These are phyloP conservation scores for Sarocladiaceae sp. DNA, from an alignment of 2,329 filamentous ascomycete species.

Conservation along the genomic window DNA sequence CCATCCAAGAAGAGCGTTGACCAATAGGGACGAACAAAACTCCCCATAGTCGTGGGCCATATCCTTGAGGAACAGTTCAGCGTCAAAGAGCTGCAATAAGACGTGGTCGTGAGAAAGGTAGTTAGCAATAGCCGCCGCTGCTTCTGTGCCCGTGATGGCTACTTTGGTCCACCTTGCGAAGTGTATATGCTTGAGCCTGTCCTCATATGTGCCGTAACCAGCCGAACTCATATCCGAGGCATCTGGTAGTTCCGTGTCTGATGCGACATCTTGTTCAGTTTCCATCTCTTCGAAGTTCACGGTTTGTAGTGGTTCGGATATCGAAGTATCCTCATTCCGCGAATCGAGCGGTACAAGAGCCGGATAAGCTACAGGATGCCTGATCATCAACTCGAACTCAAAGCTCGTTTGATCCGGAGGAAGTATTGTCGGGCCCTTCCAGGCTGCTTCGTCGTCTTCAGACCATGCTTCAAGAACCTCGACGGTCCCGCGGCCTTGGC, in stretches of 20 bases:
- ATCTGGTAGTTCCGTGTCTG: background rate
- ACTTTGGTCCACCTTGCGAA: conserved; percentile 12
- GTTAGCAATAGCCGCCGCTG: conserved; percentile 21
- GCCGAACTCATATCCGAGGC: too few species aligned
- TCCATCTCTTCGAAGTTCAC: background rate
- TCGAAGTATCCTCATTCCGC: background rate
- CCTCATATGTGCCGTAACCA: background rate
- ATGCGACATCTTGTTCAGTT: background rate
- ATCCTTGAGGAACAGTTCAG: conserved; percentile 28
- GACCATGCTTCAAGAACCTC: conserved; percentile 3
- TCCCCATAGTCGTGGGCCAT: conserved; percentile 18
- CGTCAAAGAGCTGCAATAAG: conserved; percentile 30
- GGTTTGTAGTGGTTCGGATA: background rate
- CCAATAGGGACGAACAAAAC: conserved; percentile 29
- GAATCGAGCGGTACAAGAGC: conserved; percentile 11
- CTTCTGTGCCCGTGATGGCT: conserved; percentile 2
- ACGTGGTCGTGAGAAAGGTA: conserved; percentile 33
- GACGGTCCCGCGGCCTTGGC: background rate
- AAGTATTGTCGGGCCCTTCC: background rate
- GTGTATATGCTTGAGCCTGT: background rate
- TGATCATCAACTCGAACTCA: conserved; percentile 14
- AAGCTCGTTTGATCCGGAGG: conserved; percentile 12
- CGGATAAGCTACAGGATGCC: conserved; percentile 12
- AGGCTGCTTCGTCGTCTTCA: background rate
- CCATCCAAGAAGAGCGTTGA: conserved; percentile 29